Evolutionary conservation across 2,329 filamentous ascomycete species (phyloP).

Genomic region (Colletotrichum sp.): DNA sequence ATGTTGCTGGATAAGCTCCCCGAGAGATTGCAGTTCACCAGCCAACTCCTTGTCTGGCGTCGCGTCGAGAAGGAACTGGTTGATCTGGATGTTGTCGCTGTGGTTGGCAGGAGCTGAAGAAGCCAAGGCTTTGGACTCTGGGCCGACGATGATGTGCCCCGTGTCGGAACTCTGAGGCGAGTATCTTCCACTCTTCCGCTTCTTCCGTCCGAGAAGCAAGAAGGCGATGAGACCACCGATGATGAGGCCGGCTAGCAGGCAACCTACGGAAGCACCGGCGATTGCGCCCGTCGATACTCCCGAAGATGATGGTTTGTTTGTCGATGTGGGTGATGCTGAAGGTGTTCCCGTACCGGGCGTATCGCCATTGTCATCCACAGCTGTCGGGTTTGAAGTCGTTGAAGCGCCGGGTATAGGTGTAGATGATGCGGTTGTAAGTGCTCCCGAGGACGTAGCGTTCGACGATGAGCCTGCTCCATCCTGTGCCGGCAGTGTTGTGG

Average conservation of each 20-base stretch:
- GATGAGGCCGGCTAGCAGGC: background rate
- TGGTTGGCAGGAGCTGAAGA: background rate
- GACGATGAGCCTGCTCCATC: background rate
- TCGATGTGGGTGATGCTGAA: background rate
- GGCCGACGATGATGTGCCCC: background rate
- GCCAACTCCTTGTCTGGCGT: slow-evolving; percentile 40
- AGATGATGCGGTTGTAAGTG: background rate
- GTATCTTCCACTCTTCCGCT: background rate
- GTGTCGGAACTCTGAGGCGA: slow-evolving; percentile 30
- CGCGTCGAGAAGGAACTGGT: slow-evolving; percentile 40
- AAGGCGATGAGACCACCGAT: background rate
- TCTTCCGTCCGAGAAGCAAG: background rate
- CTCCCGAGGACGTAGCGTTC: background rate
- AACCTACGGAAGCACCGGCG: background rate
- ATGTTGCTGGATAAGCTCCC: slow-evolving; percentile 42
- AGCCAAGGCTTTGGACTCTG: background rate
- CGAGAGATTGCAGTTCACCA: slow-evolving; percentile 35
- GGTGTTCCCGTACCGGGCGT: background rate
- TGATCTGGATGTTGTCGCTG: slow-evolving; percentile 29
- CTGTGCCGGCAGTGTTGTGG: background rate
- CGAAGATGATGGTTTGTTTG: background rate
- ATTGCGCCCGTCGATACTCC: background rate
- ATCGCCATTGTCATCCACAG: background rate
- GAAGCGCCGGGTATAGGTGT: background rate
- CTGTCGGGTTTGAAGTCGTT: background rate